Conservation (phyloP, 441 rosid genomes). For the Mallotus japonicus region DNA sequence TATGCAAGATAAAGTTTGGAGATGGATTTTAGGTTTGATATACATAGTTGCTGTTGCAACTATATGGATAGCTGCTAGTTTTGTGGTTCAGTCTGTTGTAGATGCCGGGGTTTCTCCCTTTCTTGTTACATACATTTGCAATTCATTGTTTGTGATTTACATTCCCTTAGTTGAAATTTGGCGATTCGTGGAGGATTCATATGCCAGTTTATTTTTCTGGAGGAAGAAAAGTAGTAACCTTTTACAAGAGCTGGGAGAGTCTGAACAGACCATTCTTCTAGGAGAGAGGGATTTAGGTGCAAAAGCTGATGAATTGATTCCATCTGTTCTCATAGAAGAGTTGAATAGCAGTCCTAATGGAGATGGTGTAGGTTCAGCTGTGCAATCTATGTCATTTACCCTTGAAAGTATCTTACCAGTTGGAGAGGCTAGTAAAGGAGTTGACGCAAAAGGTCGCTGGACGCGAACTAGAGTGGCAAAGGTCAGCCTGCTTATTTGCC, state of each 20-base stretch:
- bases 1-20: constrained; percentile 59
- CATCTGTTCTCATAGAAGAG: constrained; percentile 35
- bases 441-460: constrained; percentile 87
- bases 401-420: constrained; percentile 27
- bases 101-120: constrained; percentile 92
- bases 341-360: constrained; percentile 31
- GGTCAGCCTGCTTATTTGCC: constrained; percentile 78
- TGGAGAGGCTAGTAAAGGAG: constrained; percentile 29
- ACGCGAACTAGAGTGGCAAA: constrained; percentile 74
- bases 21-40: constrained; percentile 70
- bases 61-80: constrained; percentile 96
- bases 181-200: constrained; percentile 64
- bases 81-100: constrained; percentile 92
- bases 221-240: constrained; percentile 39
- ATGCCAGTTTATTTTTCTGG: constrained; percentile 65
- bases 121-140: constrained; percentile 87
- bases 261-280: constrained; percentile 70
- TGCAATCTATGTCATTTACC: constrained; percentile 33
- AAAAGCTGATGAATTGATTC: constrained; percentile 28
- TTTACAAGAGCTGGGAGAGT: constrained; percentile 43
- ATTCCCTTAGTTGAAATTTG: constrained; percentile 76
- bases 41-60: constrained; percentile 82
- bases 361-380: constrained; percentile 28
- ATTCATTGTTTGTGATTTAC: constrained; percentile 79
- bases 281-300: constrained; percentile 38